A percentile compares a stretch with the other conserved stretches of the same genome.
phyloP scores from a whole-genome alignment of 345 rosid species.

The Anastatica hierochuntica region DNA sequence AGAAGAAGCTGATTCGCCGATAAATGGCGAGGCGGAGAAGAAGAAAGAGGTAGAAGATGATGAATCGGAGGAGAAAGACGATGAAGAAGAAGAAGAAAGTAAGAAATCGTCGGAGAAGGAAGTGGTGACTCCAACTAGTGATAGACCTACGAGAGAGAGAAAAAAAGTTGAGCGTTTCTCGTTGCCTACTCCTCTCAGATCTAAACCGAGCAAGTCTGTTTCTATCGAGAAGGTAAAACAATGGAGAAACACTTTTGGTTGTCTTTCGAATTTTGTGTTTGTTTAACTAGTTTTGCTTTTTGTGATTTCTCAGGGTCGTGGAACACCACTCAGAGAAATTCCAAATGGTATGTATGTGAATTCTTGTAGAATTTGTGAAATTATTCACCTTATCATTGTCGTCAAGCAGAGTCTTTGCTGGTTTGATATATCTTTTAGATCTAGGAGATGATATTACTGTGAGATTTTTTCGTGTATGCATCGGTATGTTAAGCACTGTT shows the following conservation, averaged over 20 bases:
- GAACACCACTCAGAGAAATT: conserved; percentile 75
- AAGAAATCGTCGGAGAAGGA: conserved; percentile 24
- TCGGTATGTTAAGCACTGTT: not conserved
- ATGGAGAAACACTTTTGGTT: not conserved
- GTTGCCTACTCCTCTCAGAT: conserved; percentile 40
- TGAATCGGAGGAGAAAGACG: conserved; percentile 14
- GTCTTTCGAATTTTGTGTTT: not conserved
- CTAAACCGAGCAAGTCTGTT: conserved; percentile 44
- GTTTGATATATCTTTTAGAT: conserved; percentile 8
- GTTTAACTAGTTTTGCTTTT: not conserved
- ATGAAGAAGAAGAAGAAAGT: conserved; percentile 23
- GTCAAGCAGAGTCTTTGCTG: too few relatives aligned
- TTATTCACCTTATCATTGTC: not conserved
- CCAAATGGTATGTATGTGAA: conserved; percentile 56
- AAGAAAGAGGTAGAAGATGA: conserved; percentile 9
- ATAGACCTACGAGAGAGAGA: conserved; percentile 84
- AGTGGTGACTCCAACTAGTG: conserved; percentile 50
- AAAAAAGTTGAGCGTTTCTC: conserved; percentile 87
- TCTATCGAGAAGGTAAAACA: conserved; percentile 55
- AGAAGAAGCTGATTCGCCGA: not conserved
- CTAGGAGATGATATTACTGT: conserved; percentile 7
- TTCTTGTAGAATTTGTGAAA: not conserved
- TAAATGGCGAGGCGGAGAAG: conserved; percentile 11
- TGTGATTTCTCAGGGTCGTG: conserved; percentile 58
- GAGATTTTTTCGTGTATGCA: not conserved